phyloP scores from a whole-genome alignment of 2,329 filamentous ascomycete species.

The Verticillium zaregamsianum region DNA sequence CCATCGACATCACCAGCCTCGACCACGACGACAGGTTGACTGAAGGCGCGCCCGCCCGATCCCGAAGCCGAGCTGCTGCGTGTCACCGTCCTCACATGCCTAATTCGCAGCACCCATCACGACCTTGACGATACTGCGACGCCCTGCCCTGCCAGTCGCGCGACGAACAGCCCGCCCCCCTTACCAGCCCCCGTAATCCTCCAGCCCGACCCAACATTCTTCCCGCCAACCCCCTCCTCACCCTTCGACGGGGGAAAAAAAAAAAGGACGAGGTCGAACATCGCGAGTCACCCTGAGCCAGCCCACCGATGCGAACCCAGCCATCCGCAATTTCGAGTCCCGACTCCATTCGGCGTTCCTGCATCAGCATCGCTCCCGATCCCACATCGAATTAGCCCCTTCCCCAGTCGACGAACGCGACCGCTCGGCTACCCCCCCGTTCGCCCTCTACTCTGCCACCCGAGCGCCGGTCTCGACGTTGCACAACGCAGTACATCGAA shows the following conservation, averaged over 20 bases:
- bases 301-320: conserved; percentile 38
- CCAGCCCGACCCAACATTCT: background rate
- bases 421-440: background rate
- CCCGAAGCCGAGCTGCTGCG: background rate
- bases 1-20: background rate
- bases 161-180: background rate
- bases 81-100: background rate
- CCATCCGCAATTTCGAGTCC: conserved; percentile 36
- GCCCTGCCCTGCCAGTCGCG: background rate
- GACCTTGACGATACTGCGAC: background rate
- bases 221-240: conserved; percentile 4
- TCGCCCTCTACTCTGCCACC: background rate
- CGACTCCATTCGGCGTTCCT: conserved; percentile 22
- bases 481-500: background rate
- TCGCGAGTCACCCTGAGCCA: conserved; percentile 19
- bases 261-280: conserved; percentile 32
- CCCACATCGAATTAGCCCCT: background rate
- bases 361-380: conserved; percentile 8
- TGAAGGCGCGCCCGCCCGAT: background rate
- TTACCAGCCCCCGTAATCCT: conserved; percentile 1
- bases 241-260: conserved; percentile 19
- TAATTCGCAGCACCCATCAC: background rate
- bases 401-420: background rate
- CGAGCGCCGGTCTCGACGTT: background rate
- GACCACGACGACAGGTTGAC: background rate